Conservation (phyloP, 106 monocot genomes). For the Triglochin maritima region DNA sequence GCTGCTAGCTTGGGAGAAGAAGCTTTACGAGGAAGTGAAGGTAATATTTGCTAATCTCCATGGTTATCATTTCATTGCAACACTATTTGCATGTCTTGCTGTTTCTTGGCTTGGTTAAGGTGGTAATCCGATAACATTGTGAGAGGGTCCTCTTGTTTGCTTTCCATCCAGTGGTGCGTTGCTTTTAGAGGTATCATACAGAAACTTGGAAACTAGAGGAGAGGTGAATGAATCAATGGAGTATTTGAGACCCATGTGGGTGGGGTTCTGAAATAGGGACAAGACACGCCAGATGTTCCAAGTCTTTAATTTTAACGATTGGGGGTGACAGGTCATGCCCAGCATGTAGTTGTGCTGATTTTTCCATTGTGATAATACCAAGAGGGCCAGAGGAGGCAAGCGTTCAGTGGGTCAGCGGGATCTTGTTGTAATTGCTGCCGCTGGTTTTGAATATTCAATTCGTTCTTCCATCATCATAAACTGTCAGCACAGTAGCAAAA, state of each 20-base stretch:
- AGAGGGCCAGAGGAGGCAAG: no score
- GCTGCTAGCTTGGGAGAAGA: constrained; percentile 98
- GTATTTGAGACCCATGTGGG: background rate
- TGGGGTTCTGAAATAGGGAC: constrained; percentile 5
- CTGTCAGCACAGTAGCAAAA: no score
- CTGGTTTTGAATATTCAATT: no score
- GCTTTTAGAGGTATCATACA: no score
- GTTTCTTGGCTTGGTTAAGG: background rate
- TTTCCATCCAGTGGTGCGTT: no score
- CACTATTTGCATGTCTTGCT: background rate
- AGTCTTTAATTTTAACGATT: background rate
- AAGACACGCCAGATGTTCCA: background rate
- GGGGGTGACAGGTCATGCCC: background rate
- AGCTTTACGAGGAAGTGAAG: constrained; percentile 96
- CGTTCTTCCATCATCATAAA: no score
- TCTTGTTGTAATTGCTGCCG: no score
- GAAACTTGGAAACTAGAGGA: background rate
- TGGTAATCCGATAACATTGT: background rate
- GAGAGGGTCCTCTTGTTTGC: no score
- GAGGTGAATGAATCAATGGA: background rate
- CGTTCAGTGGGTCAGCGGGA: no score
- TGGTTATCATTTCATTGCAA: background rate
- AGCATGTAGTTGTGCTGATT: background rate
- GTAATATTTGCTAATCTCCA: constrained; percentile 15
- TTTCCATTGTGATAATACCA: no score